Percentiles rank a stretch among this genome's conserved stretches.
Evolutionary conservation across 192 early-diverging fungal genomes (phyloP).

Genomic region (Coemansia sp.): DNA sequence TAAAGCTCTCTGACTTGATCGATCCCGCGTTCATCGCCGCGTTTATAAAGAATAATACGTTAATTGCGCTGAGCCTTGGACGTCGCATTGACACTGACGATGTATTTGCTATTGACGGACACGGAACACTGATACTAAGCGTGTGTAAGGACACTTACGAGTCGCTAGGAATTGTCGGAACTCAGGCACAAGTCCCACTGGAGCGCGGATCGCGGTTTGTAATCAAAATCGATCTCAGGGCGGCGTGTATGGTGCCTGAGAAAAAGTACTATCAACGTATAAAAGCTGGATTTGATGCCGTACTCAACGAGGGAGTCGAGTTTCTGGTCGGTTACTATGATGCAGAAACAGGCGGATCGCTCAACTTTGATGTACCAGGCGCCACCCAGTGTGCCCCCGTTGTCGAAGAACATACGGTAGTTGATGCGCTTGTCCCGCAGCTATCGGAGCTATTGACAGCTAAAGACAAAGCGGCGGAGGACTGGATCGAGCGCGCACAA

Average conservation of each 20-base stretch:
- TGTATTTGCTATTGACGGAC: slow-evolving; percentile 51
- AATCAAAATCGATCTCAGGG: slow-evolving; percentile 31
- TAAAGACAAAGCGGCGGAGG: slow-evolving; percentile 12
- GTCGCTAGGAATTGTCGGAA: slow-evolving; percentile 27
- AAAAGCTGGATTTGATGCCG: slow-evolving; percentile 18
- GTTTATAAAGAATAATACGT: slow-evolving; percentile 23
- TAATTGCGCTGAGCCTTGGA: slow-evolving; percentile 27
- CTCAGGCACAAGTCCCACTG: slow-evolving; percentile 35
- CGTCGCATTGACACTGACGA: slow-evolving; percentile 41
- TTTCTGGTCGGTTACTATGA: slow-evolving; percentile 33
- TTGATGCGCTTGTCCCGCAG: slow-evolving; percentile 12
- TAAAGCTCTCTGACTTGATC: slow-evolving; percentile 40
- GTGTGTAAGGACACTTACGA: slow-evolving; percentile 54
- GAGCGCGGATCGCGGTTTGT: slow-evolving; percentile 37
- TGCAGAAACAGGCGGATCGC: slow-evolving; percentile 14
- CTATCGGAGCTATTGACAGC: slow-evolving; percentile 1
- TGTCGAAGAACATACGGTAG: neutral
- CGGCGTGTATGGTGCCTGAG: slow-evolving; percentile 23
- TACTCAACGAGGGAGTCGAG: slow-evolving; percentile 23
- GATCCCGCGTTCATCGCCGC: slow-evolving; percentile 36
- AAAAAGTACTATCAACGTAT: slow-evolving; percentile 45
- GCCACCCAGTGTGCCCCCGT: neutral
- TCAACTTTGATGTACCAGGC: slow-evolving; percentile 39
- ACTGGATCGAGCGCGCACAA: slow-evolving; percentile 32
- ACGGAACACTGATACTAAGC: slow-evolving; percentile 35